Evolutionary conservation across 257 asterid genomes (phyloP).

Genomic region (Solanum sparsipilum): DNA sequence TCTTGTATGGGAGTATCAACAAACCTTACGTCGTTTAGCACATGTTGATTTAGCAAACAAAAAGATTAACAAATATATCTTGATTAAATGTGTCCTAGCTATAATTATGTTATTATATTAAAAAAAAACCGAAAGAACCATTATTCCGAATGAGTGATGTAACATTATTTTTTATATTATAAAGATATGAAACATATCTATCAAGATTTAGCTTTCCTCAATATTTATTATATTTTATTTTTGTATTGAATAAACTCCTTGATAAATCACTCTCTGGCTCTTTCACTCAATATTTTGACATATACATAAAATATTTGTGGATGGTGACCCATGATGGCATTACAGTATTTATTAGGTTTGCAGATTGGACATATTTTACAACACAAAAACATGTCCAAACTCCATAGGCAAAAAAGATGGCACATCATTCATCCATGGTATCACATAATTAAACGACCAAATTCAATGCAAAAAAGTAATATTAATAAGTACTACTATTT

Average conservation of each 20-base stretch:
- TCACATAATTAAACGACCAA: not conserved
- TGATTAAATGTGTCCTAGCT: not conserved
- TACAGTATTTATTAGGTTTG: not conserved
- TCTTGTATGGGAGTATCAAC: not conserved
- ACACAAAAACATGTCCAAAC: not conserved
- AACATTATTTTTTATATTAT: not conserved
- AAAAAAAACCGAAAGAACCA: not conserved
- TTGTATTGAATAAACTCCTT: not conserved
- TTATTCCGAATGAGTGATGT: not conserved
- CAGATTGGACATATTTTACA: not conserved
- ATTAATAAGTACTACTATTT: not conserved
- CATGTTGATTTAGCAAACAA: not conserved
- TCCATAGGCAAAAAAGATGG: not conserved
- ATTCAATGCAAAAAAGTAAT: not conserved
- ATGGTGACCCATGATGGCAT: not conserved
- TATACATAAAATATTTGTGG: not conserved
- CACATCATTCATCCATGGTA: not conserved
- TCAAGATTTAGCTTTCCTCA: not conserved
- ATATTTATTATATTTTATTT: not conserved
- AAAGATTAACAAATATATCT: not conserved
- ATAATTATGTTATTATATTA: not conserved
- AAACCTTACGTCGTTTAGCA: not conserved
- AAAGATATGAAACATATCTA: not conserved
- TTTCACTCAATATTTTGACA: not conserved
- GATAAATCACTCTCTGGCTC: not conserved